Base-by-base conservation (phyloP, 495 filamentous ascomycete species). In the Neurospora sp. region DNA sequence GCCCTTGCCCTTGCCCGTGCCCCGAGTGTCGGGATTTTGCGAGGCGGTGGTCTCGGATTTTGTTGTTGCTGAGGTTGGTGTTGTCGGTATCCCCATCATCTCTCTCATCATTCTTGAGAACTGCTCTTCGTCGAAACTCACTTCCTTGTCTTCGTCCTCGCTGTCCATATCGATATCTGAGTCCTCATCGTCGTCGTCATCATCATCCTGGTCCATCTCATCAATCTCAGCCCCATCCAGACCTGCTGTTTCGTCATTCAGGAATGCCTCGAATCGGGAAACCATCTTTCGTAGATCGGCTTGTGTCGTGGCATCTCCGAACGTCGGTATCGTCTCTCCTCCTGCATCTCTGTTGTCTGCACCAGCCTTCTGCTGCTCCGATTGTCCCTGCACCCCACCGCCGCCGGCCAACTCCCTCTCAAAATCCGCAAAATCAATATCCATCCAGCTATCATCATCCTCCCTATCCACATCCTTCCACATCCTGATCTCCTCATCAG, bases 371-470 rank as follows among this genome's bases (percentile, higher is more conserved):
- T 35, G 10, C 53, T 61, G 22, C 27, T 31, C 27, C 27, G 27
- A 31, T 31, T 31, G 27, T 31, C 27, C 27, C 27, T 31, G 27
- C 27, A 31, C 27, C 73, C 37, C 78, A 76, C 71, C 82, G 72
- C 61, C 41, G 1, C 83, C 79, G 40, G 81, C 74, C 4, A 99
- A 83, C 79, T 97, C 93, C 53, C 85, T 82, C 76, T 98, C 95
- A 72, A 99, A 92, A 70, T 97, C 94, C 35, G 90, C 85, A 76
- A 92, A 98, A 75, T 93, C 90, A 70, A 99, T 94, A 78, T 98
- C 91, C 73, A 99, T 83, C 96, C 96, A 99, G n/a, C 85, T 85
- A 73, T 98, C 96, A 75, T 92, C 87, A 73, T 99, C 96, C 40
- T 93, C 89, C 40, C 77, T 80, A 27, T 82, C 79, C 8, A 85